Percentiles rank a stretch among this genome's conserved stretches.
phyloP scores from a whole-genome alignment of 306 rosid genomes.

The Sindora glabra region DNA sequence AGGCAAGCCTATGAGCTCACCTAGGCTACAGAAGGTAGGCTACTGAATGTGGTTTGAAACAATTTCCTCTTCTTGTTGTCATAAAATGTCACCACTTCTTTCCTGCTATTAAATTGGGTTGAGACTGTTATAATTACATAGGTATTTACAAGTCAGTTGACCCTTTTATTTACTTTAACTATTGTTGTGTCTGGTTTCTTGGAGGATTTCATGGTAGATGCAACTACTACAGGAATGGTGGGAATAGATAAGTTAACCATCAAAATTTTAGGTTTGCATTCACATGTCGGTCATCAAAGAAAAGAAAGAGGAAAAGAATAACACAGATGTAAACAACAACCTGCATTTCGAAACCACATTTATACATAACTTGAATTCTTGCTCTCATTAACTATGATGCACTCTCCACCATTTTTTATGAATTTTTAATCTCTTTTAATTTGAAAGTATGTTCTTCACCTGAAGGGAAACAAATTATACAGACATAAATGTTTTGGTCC shows the following conservation, averaged over 20 bases:
- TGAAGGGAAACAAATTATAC: background rate
- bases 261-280: no score
- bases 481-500: background rate
- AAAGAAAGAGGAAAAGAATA: background rate
- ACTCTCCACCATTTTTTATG: background rate
- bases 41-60: background rate
- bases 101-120: background rate
- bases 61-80: background rate
- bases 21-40: conserved; percentile 23
- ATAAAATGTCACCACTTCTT: background rate
- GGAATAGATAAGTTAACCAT: background rate
- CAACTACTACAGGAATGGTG: background rate
- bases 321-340: background rate
- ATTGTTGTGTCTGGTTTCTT: background rate
- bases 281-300: background rate
- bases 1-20: conserved; percentile 19
- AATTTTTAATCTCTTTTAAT: background rate
- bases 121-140: background rate
- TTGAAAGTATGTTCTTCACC: background rate
- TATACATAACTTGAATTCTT: background rate
- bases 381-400: background rate
- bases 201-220: background rate
- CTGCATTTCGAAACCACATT: background rate
- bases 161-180: background rate
- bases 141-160: background rate